Percentiles rank a stretch among this genome's conserved stretches.
Conservation (phyloP, 192 early-diverging fungal species). For the Globomyces pollinis-pini region DNA sequence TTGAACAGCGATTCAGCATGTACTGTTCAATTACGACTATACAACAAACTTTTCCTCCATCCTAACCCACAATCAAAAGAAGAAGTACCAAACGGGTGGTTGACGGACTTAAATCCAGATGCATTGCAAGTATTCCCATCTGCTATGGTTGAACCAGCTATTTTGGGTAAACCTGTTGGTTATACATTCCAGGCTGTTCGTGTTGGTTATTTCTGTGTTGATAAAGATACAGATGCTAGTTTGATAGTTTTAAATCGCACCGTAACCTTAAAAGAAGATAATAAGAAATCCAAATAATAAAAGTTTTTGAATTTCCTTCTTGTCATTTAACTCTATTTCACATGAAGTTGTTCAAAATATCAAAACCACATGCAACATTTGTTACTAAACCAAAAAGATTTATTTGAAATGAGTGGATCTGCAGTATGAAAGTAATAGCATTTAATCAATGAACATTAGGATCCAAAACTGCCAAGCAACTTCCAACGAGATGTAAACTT, state of each 20-base stretch:
- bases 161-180: conserved; percentile 72
- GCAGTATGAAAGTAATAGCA: too few species aligned
- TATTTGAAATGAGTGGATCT: too few species aligned
- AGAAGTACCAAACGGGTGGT: conserved; percentile 79
- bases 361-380: too few species aligned
- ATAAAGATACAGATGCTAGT: conserved; percentile 72
- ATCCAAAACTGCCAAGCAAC: conserved; percentile 64
- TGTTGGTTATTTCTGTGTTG: conserved; percentile 97
- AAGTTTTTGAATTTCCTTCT: too few species aligned
- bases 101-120: conserved; percentile 79
- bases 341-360: too few species aligned
- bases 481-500: conserved; percentile 87
- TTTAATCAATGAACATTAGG: too few species aligned
- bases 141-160: conserved; percentile 76
- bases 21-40: conserved; percentile 73
- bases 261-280: conserved; percentile 46
- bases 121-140: conserved; percentile 62
- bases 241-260: conserved; percentile 52
- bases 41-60: conserved; percentile 83
- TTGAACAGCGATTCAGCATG: conserved; percentile 81
- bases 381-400: too few species aligned
- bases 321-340: too few species aligned
- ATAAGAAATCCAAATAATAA: conserved; percentile 38
- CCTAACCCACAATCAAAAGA: conserved; percentile 74
- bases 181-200: conserved; percentile 90